phyloP scores from a whole-genome alignment of 345 rosid genomes.

The Punica granatum region DNA sequence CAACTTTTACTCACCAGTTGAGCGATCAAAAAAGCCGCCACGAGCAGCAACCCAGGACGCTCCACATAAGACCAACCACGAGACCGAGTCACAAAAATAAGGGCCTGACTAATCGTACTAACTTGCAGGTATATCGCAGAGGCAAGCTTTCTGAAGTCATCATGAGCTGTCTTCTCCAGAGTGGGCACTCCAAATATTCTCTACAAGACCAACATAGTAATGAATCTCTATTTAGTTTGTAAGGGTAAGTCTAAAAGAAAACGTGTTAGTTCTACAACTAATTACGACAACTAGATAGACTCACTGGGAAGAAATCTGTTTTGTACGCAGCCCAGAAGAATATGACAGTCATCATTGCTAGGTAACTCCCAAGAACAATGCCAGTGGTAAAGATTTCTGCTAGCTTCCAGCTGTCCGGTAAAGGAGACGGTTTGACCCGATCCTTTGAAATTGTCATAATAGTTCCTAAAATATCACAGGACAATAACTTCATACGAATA shows the following conservation, averaged over 20 bases:
- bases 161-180: constrained; percentile 82
- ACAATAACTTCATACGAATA: constrained; percentile 10
- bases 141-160: constrained; percentile 90
- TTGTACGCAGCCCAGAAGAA: constrained; percentile 97
- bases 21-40: constrained; percentile 72
- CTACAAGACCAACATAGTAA: constrained; percentile 31
- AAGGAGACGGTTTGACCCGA: constrained; percentile 97
- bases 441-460: constrained; percentile 99
- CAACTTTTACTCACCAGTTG: constrained; percentile 60
- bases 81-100: constrained; percentile 90
- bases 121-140: constrained; percentile 96
- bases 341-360: constrained; percentile 98
- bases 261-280: background rate
- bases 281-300: constrained; percentile 3
- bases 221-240: background rate
- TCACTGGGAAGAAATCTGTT: constrained; percentile 90
- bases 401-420: constrained; percentile 98
- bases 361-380: constrained; percentile 80
- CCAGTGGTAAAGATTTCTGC: constrained; percentile 93
- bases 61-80: constrained; percentile 94
- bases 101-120: constrained; percentile 93
- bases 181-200: constrained; percentile 74
- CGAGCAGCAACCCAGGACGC: constrained; percentile 82
- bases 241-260: background rate
- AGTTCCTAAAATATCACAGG: constrained; percentile 52